These are phyloP conservation scores for Setaria viridis DNA, from an alignment of 202 grass and related monocot species.

Conservation along the genomic window DNA sequence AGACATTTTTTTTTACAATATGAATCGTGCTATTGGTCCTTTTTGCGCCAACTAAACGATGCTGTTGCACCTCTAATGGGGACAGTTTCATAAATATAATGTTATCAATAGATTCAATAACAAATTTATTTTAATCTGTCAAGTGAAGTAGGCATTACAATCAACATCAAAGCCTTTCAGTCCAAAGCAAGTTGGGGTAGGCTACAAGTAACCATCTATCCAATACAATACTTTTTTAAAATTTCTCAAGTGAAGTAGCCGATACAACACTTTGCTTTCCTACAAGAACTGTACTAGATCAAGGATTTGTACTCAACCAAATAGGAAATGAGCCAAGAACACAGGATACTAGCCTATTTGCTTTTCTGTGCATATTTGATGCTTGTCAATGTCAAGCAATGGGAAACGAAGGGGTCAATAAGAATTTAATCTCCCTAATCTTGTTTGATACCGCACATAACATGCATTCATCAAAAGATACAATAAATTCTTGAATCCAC, in stretches of 20 bases:
- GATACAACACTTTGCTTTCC: not conserved
- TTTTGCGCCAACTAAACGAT: not conserved
- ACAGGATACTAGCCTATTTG: not conserved
- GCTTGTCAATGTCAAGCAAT: constrained; percentile 2
- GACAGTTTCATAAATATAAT: not conserved
- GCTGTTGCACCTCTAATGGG: not conserved
- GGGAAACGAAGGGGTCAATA: not conserved
- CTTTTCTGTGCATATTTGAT: not conserved
- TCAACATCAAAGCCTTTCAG: too few relatives aligned
- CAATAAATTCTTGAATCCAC: not conserved
- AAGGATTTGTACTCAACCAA: not conserved
- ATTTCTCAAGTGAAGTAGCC: not conserved
- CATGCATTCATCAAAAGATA: constrained; percentile 12
- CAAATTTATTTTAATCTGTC: not conserved
- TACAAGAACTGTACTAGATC: not conserved
- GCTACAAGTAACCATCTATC: too few relatives aligned
- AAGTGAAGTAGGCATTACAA: not conserved
- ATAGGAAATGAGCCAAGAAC: constrained; percentile 9
- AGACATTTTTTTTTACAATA: not conserved
- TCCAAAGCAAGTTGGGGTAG: too few relatives aligned
- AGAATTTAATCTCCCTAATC: not conserved
- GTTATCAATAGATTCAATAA: not conserved
- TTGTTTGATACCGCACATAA: not conserved
- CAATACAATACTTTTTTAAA: not conserved
- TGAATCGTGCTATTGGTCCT: not conserved